phyloP scores from a whole-genome alignment of 306 rosid species.

The Trifolium repens region DNA sequence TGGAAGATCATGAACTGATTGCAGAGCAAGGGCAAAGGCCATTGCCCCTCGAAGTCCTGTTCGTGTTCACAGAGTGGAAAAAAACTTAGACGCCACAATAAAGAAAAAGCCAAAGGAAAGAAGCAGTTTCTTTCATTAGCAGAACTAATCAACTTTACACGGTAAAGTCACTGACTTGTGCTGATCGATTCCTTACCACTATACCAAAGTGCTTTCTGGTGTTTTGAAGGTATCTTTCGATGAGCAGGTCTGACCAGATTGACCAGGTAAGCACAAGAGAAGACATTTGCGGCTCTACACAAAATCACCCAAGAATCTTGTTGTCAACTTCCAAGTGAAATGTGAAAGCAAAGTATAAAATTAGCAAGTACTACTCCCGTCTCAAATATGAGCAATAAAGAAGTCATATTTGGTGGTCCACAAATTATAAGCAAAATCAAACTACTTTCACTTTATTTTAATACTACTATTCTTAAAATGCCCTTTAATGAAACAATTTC shows the following conservation, averaged over 20 bases:
- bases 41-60: conserved; percentile 98
- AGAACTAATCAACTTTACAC: conserved; percentile 34
- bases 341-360: conserved; percentile 14
- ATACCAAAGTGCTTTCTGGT: conserved; percentile 97
- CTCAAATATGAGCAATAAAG: neutral
- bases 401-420: conserved; percentile 7
- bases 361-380: neutral
- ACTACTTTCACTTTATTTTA: conserved; percentile 9
- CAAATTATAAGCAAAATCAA: neutral
- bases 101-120: conserved; percentile 29
- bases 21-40: conserved; percentile 99
- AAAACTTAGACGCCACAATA: conserved; percentile 27
- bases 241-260: conserved; percentile 83
- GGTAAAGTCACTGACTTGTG: conserved; percentile 30
- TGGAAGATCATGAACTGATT: conserved; percentile 97
- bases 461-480: conserved; percentile 1
- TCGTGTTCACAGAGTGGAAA: conserved; percentile 37
- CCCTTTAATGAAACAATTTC: neutral
- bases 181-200: conserved; percentile 67
- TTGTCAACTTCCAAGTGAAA: conserved; percentile 33
- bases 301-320: conserved; percentile 37
- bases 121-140: conserved; percentile 16
- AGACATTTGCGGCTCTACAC: conserved; percentile 93
- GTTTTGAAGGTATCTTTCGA: conserved; percentile 77
- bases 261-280: conserved; percentile 91